Evolutionary conservation across 139 green algal species (phyloP).

Genomic region (Dunaliella primolecta): DNA sequence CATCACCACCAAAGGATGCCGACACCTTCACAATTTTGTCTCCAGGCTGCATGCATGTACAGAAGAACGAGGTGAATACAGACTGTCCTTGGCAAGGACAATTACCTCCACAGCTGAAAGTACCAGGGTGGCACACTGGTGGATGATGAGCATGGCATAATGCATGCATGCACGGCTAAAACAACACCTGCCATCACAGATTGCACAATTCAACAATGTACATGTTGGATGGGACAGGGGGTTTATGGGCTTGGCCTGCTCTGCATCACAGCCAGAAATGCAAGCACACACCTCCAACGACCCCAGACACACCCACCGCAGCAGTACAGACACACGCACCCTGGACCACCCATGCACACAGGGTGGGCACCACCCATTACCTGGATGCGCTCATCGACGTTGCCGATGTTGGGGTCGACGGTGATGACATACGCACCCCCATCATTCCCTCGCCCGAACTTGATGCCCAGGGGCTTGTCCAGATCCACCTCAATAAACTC

Average conservation of each 20-base stretch:
- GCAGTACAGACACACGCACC: too few relatives aligned
- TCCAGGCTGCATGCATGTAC: conserved; percentile 69
- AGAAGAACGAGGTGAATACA: background rate
- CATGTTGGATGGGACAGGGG: too few relatives aligned
- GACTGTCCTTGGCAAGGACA: background rate
- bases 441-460: conserved; percentile 87
- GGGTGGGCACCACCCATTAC: too few relatives aligned
- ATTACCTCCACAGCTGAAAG: background rate
- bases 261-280: too few relatives aligned
- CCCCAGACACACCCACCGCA: too few relatives aligned
- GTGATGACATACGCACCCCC: conserved; percentile 80
- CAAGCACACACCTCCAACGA: too few relatives aligned
- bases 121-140: background rate
- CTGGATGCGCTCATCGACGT: conserved; percentile 71
- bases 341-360: too few relatives aligned
- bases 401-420: conserved; percentile 60
- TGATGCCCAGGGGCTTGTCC: conserved; percentile 77
- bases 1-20: conserved; percentile 93
- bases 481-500: background rate
- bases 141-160: too few relatives aligned
- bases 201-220: too few relatives aligned
- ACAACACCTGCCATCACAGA: too few relatives aligned
- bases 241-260: too few relatives aligned
- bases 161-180: too few relatives aligned
- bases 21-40: conserved; percentile 87